Percentiles rank a stretch among this genome's conserved stretches.
phyloP scores from a whole-genome alignment of 495 filamentous ascomycete species.

The Penicillium cinerascens region DNA sequence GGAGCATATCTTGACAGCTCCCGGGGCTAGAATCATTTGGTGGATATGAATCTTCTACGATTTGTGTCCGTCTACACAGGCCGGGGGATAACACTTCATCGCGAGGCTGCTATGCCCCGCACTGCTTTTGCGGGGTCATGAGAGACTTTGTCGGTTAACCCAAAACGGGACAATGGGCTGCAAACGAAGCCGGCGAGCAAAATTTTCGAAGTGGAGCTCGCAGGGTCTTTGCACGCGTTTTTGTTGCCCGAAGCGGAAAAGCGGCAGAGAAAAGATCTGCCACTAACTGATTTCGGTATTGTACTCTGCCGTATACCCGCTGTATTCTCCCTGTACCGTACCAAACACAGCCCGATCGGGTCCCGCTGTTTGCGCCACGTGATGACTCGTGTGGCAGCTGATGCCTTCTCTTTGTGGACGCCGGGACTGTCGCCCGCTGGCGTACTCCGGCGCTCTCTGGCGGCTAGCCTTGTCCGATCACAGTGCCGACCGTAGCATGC shows the following conservation, averaged over 20 bases:
- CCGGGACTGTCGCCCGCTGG: too few species aligned
- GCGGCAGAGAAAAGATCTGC: slow-evolving; percentile 33
- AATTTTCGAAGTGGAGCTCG: slow-evolving; percentile 16
- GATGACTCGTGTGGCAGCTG: slow-evolving; percentile 14
- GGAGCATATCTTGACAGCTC: slow-evolving; percentile 30
- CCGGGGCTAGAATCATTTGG: slow-evolving; percentile 6
- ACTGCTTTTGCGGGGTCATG: slow-evolving; percentile 24
- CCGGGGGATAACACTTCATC: neutral
- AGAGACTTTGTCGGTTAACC: slow-evolving; percentile 2
- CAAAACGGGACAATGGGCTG: slow-evolving; percentile 5
- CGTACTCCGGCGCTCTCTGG: too few species aligned
- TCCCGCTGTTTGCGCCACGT: slow-evolving; percentile 27
- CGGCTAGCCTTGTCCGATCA: neutral
- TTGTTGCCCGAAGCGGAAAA: slow-evolving; percentile 24
- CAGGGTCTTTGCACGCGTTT: slow-evolving; percentile 25
- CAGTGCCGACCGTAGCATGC: slow-evolving; percentile 1
- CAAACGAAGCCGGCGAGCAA: slow-evolving; percentile 16
- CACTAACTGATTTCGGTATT: slow-evolving; percentile 24
- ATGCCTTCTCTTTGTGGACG: neutral
- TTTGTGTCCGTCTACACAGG: neutral
- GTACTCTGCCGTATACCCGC: neutral
- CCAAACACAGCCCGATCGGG: neutral
- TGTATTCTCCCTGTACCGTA: slow-evolving; percentile 3
- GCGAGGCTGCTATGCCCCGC: slow-evolving; percentile 11
- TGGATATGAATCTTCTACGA: slow-evolving; percentile 4